phyloP scores from a whole-genome alignment of 139 green algal species.

The Chlorella ohadii region DNA sequence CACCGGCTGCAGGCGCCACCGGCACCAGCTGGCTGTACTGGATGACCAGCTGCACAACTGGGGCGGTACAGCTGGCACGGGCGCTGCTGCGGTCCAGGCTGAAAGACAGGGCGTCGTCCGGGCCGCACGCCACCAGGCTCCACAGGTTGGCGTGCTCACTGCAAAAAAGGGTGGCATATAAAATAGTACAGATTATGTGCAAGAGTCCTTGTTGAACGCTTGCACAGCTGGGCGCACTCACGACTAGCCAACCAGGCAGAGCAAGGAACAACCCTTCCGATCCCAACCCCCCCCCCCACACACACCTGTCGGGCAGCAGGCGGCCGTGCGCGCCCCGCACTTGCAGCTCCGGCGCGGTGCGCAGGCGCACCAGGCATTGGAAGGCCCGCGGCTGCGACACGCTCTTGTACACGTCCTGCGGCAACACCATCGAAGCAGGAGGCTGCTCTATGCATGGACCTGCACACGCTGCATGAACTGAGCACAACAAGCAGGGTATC shows the following conservation, averaged over 20 bases:
- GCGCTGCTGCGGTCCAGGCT: slow-evolving; percentile 67
- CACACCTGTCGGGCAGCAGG: slow-evolving; percentile 15
- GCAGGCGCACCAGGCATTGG: slow-evolving; percentile 77
- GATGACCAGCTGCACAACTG: slow-evolving; percentile 79
- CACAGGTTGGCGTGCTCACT: slow-evolving; percentile 76
- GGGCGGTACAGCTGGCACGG: background rate
- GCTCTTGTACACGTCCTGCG: slow-evolving; percentile 89
- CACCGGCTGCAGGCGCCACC: background rate
- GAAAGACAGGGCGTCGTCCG: slow-evolving; percentile 74
- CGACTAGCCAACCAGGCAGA: too few species aligned
- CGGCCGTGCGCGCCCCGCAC: slow-evolving; percentile 63
- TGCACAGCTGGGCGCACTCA: too few species aligned
- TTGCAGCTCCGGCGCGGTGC: slow-evolving; percentile 66
- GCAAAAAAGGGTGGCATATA: background rate
- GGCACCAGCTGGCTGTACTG: slow-evolving; percentile 71
- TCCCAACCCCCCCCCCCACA: too few species aligned
- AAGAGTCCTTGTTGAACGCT: too few species aligned
- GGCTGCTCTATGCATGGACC: too few species aligned
- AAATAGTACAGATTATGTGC: background rate
- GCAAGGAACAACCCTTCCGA: too few species aligned
- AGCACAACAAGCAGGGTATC: too few species aligned
- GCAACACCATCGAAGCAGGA: background rate
- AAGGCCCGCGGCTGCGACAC: slow-evolving; percentile 63
- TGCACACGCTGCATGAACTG: too few species aligned
- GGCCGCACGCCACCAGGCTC: slow-evolving; percentile 73